A percentile compares a stretch with the other conserved stretches of the same genome.
Conservation (phyloP, 768 basidiomycete genomes). For the Sporobolomyces pararoseus region DNA sequence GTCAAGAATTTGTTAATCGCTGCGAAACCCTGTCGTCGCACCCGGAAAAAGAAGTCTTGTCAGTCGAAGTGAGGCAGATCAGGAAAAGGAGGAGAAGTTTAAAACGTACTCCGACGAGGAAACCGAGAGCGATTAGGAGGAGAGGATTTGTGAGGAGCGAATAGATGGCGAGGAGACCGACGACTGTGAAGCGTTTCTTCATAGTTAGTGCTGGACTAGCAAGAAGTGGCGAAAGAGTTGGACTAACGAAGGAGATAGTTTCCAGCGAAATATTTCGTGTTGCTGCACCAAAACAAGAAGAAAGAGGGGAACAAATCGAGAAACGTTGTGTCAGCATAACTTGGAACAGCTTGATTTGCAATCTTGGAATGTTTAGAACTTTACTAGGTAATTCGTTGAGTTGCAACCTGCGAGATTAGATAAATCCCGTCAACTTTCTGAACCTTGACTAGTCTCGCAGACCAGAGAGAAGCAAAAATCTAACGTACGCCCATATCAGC, state of each 20-base stretch:
- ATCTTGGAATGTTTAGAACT: background rate
- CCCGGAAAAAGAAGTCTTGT: background rate
- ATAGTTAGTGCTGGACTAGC: background rate
- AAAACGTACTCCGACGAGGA: conserved; percentile 67
- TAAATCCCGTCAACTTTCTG: too few relatives aligned
- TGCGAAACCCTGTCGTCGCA: conserved; percentile 60
- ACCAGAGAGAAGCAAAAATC: background rate
- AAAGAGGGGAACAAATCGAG: background rate
- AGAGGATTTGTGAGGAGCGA: conserved; percentile 75
- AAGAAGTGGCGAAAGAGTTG: background rate
- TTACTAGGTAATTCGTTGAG: conserved; percentile 52
- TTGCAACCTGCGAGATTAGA: conserved; percentile 52
- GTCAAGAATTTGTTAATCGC: conserved; percentile 70
- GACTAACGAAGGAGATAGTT: conserved; percentile 63
- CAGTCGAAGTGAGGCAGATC: background rate
- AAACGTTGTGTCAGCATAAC: background rate
- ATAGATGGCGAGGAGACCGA: conserved; percentile 75
- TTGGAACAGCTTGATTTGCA: background rate
- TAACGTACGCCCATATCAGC: conserved; percentile 55
- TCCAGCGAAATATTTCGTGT: conserved; percentile 54
- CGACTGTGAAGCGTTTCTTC: conserved; percentile 53
- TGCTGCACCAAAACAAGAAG: background rate
- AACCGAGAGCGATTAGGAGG: conserved; percentile 74
- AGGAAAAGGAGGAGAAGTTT: background rate
- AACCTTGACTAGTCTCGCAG: too few relatives aligned